Conservation (phyloP, 441 rosid genomes). For the Adansonia grandidieri region DNA sequence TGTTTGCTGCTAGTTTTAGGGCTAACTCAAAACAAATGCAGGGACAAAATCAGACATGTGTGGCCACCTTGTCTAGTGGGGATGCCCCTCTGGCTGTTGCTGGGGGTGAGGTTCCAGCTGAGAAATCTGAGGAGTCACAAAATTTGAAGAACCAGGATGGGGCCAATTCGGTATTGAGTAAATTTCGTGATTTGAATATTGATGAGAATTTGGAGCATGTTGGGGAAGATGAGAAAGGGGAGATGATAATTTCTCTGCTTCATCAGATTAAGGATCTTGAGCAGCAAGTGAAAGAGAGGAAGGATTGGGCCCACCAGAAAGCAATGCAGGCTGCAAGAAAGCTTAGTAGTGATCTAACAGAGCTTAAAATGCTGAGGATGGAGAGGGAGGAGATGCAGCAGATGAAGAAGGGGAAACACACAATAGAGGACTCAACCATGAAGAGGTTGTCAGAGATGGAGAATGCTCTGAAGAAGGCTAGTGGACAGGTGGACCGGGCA, state of each 20-base stretch:
- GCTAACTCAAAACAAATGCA: slow-evolving; percentile 67
- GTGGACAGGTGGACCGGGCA: slow-evolving; percentile 76
- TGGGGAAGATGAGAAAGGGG: slow-evolving; percentile 72
- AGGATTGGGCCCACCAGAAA: slow-evolving; percentile 96
- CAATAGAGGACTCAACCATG: slow-evolving; percentile 74
- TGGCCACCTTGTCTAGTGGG: slow-evolving; percentile 39
- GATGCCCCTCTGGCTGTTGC: slow-evolving; percentile 36
- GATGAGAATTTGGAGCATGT: slow-evolving; percentile 66
- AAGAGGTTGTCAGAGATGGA: slow-evolving; percentile 84
- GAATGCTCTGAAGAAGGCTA: slow-evolving; percentile 79
- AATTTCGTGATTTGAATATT: slow-evolving; percentile 74
- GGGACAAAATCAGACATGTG: slow-evolving; percentile 47
- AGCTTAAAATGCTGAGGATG: slow-evolving; percentile 81
- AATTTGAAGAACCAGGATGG: slow-evolving; percentile 52
- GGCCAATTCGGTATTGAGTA: slow-evolving; percentile 60
- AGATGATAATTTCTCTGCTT: slow-evolving; percentile 60
- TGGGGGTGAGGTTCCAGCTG: slow-evolving; percentile 39
- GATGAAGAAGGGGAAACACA: slow-evolving; percentile 82
- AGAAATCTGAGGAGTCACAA: slow-evolving; percentile 52
- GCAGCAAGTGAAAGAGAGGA: slow-evolving; percentile 77
- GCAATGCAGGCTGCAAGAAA: slow-evolving; percentile 95
- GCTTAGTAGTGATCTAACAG: slow-evolving; percentile 78
- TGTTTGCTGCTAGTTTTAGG: slow-evolving; percentile 85
- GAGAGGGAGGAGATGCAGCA: slow-evolving; percentile 81
- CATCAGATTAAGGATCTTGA: slow-evolving; percentile 77